phyloP scores from a whole-genome alignment of 2,329 filamentous ascomycete genomes.

The Rugonectria rugulosa region DNA sequence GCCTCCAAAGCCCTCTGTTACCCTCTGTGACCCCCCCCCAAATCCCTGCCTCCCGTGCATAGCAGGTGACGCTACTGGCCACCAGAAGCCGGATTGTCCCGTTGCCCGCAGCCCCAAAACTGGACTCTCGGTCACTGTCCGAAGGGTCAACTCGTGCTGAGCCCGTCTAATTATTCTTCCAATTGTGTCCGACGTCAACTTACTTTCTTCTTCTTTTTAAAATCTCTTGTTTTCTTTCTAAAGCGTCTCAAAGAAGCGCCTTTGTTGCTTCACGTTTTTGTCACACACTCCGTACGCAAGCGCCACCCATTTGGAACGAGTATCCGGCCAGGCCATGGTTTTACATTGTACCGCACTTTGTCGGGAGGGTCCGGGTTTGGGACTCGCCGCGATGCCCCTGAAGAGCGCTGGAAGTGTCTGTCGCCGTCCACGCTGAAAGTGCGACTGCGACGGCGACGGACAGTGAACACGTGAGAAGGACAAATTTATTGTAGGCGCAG shows the following conservation, averaged over 20 bases:
- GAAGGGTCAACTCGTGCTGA: slow-evolving; percentile 34
- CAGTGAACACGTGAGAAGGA: not conserved
- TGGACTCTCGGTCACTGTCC: slow-evolving; percentile 39
- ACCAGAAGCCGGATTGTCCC: slow-evolving; percentile 31
- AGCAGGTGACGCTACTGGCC: slow-evolving; percentile 20
- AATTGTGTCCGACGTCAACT: slow-evolving; percentile 11
- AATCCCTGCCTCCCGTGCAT: slow-evolving; percentile 28
- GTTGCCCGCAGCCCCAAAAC: slow-evolving; percentile 31
- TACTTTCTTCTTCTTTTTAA: slow-evolving; percentile 28
- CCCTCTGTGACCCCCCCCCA: no score
- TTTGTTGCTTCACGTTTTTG: not conserved
- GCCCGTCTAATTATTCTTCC: slow-evolving; percentile 25
- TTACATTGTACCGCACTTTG: slow-evolving; percentile 12
- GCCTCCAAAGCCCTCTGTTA: slow-evolving; percentile 7
- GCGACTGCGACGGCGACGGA: not conserved
- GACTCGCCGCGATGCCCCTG: slow-evolving; percentile 7
- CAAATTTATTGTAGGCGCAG: not conserved
- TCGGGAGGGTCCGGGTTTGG: slow-evolving; percentile 10
- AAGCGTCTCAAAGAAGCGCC: not conserved
- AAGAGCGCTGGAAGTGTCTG: not conserved
- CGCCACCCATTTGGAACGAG: slow-evolving; percentile 1
- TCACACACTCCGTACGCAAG: not conserved
- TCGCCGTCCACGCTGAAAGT: slow-evolving; percentile 6
- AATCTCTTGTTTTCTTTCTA: slow-evolving; percentile 9
- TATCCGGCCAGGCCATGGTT: slow-evolving; percentile 7